phyloP scores from a whole-genome alignment of 192 early-diverging fungal genomes.

The Linnemannia hyalina region DNA sequence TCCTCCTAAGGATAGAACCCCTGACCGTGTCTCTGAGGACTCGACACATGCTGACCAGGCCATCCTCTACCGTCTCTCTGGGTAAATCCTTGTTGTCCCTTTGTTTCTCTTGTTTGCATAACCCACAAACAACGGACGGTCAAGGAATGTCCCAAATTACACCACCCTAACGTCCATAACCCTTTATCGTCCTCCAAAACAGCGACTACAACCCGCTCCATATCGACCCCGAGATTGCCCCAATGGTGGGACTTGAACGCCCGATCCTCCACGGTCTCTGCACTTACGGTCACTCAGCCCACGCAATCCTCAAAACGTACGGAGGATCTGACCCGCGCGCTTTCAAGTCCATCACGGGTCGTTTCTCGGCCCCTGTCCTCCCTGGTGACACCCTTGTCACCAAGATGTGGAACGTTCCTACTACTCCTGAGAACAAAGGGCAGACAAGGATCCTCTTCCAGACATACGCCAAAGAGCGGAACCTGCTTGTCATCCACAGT shows the following conservation, averaged over 20 bases:
- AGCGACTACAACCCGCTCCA: slow-evolving; percentile 84
- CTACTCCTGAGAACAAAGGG: slow-evolving; percentile 37
- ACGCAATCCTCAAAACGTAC: slow-evolving; percentile 66
- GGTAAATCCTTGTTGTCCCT: slow-evolving; percentile 52
- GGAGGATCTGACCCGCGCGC: slow-evolving; percentile 63
- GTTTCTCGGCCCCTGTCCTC: slow-evolving; percentile 77
- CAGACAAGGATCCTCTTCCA: slow-evolving; percentile 63
- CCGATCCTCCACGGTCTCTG: slow-evolving; percentile 80
- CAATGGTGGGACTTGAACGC: slow-evolving; percentile 72
- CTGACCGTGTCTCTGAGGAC: slow-evolving; percentile 63
- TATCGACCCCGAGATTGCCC: slow-evolving; percentile 73
- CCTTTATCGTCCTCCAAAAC: not conserved
- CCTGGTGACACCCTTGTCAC: slow-evolving; percentile 76
- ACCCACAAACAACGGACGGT: not conserved
- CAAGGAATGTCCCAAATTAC: not conserved
- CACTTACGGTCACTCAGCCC: slow-evolving; percentile 66
- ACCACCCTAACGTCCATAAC: not conserved
- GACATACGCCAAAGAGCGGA: slow-evolving; percentile 66
- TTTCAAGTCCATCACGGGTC: slow-evolving; percentile 71
- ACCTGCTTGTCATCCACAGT: slow-evolving; percentile 66
- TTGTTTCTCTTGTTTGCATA: not conserved
- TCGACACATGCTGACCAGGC: slow-evolving; percentile 66
- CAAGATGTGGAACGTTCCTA: slow-evolving; percentile 73
- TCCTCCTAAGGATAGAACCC: slow-evolving; percentile 61
- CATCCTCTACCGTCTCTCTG: slow-evolving; percentile 76